Base-by-base conservation (phyloP, 2,329 filamentous ascomycete species). In the Trichophyton benhamiae region DNA sequence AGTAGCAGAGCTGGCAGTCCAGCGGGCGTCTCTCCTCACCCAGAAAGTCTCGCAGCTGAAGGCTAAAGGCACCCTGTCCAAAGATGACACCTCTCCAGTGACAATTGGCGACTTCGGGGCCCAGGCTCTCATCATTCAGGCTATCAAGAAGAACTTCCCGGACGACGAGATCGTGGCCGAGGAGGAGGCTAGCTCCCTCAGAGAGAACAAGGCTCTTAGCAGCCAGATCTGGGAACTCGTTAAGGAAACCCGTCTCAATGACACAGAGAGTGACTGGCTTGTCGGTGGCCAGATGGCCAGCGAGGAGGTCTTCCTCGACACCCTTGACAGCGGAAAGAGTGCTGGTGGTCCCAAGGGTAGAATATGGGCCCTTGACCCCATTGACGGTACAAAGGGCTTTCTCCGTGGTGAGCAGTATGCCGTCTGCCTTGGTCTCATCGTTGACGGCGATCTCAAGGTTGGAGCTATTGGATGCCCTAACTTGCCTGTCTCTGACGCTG, bases 61-160 rank as follows among this genome's bases (percentile, higher is more conserved):
- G 76, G 87, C 90, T 69, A 97, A 97, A 78, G 92, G 92, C 68
- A 96, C 94, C 53, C 82, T 96, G 59, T 88, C 87, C 73, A 99
- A 99, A 79, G 87, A 89, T 75, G 94, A 99, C 80, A 90, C 89
- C 72, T 96, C 91, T 8, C 94, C 94, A 66, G 94, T 99, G 69
- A 99, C 94, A 17, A 94, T 97, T 69, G 94, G 92, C 73, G 94
- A 99, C 78, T 97, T 96, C 74, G 94, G 94, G 71, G 95, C 94
- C 42, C 94, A 99, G 79, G 91, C 94, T 36, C 84, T 99, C 66
- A 96, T 99, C 76, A 96, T 97, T 71, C 82, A 86, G 62, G 92
- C 92, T 30, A 86, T 99, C 67, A 86, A 87, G 75, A 84, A 89
- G 76, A 89, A 88, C 76, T 99, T 99, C 79, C 94, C 94, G 17